phyloP scores from a whole-genome alignment of 176 grass and related monocot genomes.

The Coix lacrymajobi region DNA sequence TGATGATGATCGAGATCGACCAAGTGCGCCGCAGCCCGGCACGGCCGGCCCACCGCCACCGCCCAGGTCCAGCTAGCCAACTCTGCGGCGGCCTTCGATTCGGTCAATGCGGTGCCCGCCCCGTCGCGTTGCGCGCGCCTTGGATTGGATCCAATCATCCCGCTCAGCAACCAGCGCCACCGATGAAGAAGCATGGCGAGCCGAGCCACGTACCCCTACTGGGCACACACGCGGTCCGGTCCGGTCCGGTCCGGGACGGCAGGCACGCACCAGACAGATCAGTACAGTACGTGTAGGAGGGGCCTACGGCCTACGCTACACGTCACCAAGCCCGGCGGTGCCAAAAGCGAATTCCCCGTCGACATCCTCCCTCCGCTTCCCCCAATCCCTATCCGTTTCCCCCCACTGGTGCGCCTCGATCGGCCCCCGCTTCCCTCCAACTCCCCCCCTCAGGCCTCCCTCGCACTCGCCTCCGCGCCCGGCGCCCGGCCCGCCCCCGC shows the following conservation, averaged over 20 bases:
- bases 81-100: background rate
- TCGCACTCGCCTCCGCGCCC: background rate
- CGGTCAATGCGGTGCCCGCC: background rate
- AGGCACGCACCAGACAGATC: background rate
- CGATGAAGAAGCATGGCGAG: background rate
- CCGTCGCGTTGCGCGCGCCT: background rate
- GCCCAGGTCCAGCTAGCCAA: background rate
- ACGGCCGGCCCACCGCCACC: background rate
- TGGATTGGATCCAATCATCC: background rate
- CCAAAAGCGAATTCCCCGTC: background rate
- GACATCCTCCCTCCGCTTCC: background rate
- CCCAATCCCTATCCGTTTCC: background rate
- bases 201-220: background rate
- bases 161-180: background rate
- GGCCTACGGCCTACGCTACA: background rate
- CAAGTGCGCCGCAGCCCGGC: too few species aligned
- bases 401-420: background rate
- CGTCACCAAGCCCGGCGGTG: background rate
- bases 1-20: background rate
- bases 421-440: background rate
- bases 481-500: background rate
- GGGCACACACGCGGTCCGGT: background rate
- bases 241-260: background rate
- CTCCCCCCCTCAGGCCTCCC: too few species aligned
- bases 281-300: background rate